These are phyloP conservation scores for Sparassis latifolia DNA, from an alignment of 1,284 basidiomycete species.

Conservation along the genomic window DNA sequence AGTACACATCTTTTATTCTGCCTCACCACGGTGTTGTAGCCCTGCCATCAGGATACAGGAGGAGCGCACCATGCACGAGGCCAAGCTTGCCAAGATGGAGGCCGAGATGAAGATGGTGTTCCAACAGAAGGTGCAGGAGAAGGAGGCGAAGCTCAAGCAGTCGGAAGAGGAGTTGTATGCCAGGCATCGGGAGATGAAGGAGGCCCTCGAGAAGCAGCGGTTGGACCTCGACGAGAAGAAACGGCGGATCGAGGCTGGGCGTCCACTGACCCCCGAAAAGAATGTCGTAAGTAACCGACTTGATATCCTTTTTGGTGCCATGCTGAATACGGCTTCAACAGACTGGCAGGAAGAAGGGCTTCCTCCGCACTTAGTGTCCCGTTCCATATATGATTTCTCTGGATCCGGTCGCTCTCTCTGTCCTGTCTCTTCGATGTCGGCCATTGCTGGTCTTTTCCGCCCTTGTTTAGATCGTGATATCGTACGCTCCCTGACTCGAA, in stretches of 20 bases:
- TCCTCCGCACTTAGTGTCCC: conserved; percentile 55
- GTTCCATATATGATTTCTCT: neutral
- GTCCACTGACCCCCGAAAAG: conserved; percentile 95
- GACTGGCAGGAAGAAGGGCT: conserved; percentile 70
- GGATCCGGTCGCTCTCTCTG: conserved; percentile 1
- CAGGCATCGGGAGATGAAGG: conserved; percentile 98
- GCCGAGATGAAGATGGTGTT: conserved; percentile 99
- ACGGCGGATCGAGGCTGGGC: conserved; percentile 89
- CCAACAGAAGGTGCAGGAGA: conserved; percentile 98
- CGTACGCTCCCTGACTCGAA: conserved; percentile 39
- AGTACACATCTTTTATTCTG: neutral
- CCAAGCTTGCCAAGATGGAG: conserved; percentile 98
- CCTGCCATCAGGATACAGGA: conserved; percentile 93
- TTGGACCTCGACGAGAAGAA: conserved; percentile 97
- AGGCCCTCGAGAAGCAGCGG: conserved; percentile 95
- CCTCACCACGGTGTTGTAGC: conserved; percentile 36
- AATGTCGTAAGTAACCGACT: conserved; percentile 44
- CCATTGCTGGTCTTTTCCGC: conserved; percentile 17
- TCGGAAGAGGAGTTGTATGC: conserved; percentile 97
- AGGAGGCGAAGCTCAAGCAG: conserved; percentile 96
- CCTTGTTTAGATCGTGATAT: conserved; percentile 33
- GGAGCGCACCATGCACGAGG: conserved; percentile 89
- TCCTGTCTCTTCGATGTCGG: conserved; percentile 3
- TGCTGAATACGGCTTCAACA: conserved; percentile 16
- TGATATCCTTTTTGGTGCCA: neutral